These are phyloP conservation scores for Zasmidium citrigriseum DNA, from an alignment of 2,329 filamentous ascomycete genomes.

Conservation along the genomic window DNA sequence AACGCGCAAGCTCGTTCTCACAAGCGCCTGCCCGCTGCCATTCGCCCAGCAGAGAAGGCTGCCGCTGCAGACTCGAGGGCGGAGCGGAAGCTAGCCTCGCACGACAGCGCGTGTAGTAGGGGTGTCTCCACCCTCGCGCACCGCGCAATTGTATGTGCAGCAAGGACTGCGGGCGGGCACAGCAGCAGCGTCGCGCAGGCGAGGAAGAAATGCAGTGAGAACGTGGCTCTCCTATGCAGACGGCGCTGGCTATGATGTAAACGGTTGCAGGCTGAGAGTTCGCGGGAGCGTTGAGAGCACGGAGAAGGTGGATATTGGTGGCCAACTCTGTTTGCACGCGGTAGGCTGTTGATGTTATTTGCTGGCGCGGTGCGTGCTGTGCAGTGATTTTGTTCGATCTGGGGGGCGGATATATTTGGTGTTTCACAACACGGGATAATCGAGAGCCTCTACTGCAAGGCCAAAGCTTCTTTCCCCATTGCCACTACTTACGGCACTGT, in stretches of 20 bases:
- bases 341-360: not conserved
- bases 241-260: not conserved
- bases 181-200: not conserved
- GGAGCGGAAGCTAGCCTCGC: conserved; percentile 1
- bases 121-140: not conserved
- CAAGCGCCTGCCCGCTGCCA: not conserved
- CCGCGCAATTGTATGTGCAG: not conserved
- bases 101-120: not conserved
- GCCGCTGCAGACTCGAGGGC: not conserved
- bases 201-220: not conserved
- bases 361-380: not conserved
- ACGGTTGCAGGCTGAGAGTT: not conserved
- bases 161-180: not conserved
- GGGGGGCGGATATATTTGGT: not conserved
- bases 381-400: not conserved
- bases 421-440: not conserved
- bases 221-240: conserved; percentile 4
- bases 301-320: not conserved
- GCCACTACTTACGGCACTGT: not conserved
- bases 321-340: not conserved
- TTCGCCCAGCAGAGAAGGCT: not conserved
- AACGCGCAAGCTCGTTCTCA: not conserved
- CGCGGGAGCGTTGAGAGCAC: not conserved
- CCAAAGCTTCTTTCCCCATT: conserved; percentile 4
- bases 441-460: not conserved